Base-by-base conservation (phyloP, 2,329 filamentous ascomycete genomes). In the Calonectria multiphialidica region DNA sequence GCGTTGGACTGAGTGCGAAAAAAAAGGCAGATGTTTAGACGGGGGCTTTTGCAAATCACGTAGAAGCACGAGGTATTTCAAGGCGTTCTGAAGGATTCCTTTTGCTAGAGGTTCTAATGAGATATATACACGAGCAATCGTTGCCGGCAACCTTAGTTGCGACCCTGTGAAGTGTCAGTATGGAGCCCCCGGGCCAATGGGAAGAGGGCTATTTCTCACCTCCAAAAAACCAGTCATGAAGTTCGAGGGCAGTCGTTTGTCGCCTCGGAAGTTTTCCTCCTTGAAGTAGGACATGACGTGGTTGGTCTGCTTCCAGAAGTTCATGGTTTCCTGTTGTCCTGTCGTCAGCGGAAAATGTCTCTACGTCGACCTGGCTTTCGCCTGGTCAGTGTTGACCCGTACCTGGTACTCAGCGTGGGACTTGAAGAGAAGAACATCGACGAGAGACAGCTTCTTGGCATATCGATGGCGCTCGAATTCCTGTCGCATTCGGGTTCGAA, bases 241-340 rank as follows among this genome's bases (percentile, higher is more conserved):
- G 88, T 91, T 97, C 80, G 91, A 91, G 45, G 96, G 96, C 85
- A 98, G 86, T 83, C 91, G 92, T 79, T 95, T 84, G 88, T 93
- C 84, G 91, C 95, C 88, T 92, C 95, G 87, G 83, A 91, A 90
- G 84, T 89, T 90, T 85, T 98, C 96, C 80, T 92, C 90, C 83
- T 96, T 92, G 90, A 98, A 99, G 86, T 98, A 99, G 80, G 97
- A 95, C 90, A 99, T 95, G 79, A 99, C 90, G 84, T 99, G 97
- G 75, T 94, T 94, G 74, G 96, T 90, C 86, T 99, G 97, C 87
- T 98, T 98, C 97, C 97, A 99, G 90, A 94, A 99, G 88, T 99
- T 99, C 89, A 99, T 92, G 66, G 94, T 99, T 90, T 99, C 97
- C 96, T 98, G 79, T 66, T 62, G 44, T 57, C 71, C 68, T 57